Evolutionary conservation across 352 stramenopile species (phyloP), one percentile per base, ranked within the genome.

Genomic region (Phytopythium kandeliae): DNA sequence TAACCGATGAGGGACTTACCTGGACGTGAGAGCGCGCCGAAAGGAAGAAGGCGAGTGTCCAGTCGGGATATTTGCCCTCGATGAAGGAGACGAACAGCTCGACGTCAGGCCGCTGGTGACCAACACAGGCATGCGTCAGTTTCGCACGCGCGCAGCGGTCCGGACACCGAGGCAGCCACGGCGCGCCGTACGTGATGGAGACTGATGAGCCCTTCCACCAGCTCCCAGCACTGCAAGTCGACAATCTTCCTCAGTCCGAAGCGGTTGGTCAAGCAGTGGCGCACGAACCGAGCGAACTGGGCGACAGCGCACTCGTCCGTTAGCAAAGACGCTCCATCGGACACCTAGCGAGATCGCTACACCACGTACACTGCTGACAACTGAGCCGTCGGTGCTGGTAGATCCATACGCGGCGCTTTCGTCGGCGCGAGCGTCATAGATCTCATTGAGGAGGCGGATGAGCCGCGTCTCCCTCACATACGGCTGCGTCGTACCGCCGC

Each of bases 81-180:
- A 91, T 46, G 54, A 91, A 87, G 13, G 62, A 64, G 7, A 65
- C 58, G 52, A 91, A 89, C 17, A 83, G 60, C 43, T 85, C 71
- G 10, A 81, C 64, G 30, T 91, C 80, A 17, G 79, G 50, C 13
- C 67, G 60, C 51, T 84, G 28, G 11, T 0, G 8, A 34, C 6
- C 35, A 35, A 49, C n/a, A n/a, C n/a, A 40, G 7, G 12, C 10
- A 34, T 4, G 24, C 25, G 28, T 54, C n/a, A 30, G 4, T 17
- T 55, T 24, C 22, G 10, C n/a, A n/a, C n/a, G n/a, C n/a, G n/a
- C n/a, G n/a, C n/a, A 42, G 8, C 26, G 2, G 24, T 54, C 3
- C 3, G 33, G 6, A 15, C 35, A n/a, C 25, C 34, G 17, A 40
- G 42, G 8, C 12, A 17, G 50, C 33, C 6, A 43, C 2, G 28